phyloP scores from a whole-genome alignment of 495 filamentous ascomycete genomes.

The Neurospora pannonica region DNA sequence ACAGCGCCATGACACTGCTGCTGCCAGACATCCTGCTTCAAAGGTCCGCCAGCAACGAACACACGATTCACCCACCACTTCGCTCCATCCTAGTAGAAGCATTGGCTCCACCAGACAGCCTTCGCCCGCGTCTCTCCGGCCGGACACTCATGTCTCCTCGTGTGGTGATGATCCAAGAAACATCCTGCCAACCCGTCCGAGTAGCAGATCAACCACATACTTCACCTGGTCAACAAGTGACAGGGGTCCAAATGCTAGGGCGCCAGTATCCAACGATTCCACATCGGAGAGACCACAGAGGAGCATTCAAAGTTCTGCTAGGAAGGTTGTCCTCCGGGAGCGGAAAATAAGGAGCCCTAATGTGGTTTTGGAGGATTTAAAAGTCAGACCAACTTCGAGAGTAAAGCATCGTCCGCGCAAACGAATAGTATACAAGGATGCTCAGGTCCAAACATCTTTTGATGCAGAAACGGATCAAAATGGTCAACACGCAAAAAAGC shows the following conservation, averaged over 20 bases:
- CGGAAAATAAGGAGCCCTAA: neutral
- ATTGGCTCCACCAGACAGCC: neutral
- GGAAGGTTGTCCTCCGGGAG: neutral
- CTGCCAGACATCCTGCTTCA: neutral
- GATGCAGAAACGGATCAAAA: neutral
- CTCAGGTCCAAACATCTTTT: neutral
- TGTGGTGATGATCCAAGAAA: neutral
- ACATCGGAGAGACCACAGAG: neutral
- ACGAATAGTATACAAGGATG: neutral
- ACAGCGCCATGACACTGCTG: neutral
- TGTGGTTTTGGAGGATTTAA: neutral
- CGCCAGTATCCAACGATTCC: neutral
- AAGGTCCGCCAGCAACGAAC: neutral
- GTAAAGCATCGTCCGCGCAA: neutral
- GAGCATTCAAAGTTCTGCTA: neutral
- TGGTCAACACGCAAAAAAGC: neutral
- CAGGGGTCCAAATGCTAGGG: neutral
- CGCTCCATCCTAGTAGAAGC: neutral
- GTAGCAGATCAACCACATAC: constrained; percentile 14
- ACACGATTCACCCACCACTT: neutral
- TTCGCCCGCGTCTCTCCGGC: neutral
- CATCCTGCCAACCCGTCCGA: neutral
- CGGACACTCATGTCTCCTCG: neutral
- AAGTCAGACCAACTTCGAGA: neutral
- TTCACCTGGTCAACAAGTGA: constrained; percentile 25